Evolutionary conservation across 352 stramenopile genomes (phyloP).

Genomic region (Globisporangium emineosum): DNA sequence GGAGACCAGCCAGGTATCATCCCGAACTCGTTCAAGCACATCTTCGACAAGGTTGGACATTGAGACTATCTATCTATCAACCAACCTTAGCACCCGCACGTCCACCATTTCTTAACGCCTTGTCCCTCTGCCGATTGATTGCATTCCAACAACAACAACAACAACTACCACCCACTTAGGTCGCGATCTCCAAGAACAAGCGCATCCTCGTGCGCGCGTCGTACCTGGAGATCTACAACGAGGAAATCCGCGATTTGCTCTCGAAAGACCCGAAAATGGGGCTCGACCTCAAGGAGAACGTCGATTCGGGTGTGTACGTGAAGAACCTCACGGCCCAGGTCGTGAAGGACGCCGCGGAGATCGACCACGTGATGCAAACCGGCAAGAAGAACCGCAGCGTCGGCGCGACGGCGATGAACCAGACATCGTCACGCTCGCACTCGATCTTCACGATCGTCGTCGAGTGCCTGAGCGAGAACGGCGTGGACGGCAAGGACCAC

Average conservation of each 20-base stretch:
- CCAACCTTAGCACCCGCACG: no score
- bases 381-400: slow-evolving; percentile 96
- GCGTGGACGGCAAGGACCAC: slow-evolving; percentile 82
- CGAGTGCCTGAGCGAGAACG: slow-evolving; percentile 81
- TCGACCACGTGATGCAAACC: slow-evolving; percentile 90
- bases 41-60: no score
- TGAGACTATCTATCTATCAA: no score
- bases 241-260: slow-evolving; percentile 96
- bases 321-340: slow-evolving; percentile 81
- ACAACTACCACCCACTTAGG: no score
- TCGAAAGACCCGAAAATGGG: slow-evolving; percentile 65
- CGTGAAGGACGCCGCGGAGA: slow-evolving; percentile 87
- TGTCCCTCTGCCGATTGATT: no score
- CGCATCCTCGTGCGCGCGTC: slow-evolving; percentile 95
- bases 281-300: slow-evolving; percentile 90
- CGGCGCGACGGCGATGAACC: slow-evolving; percentile 97
- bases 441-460: slow-evolving; percentile 98
- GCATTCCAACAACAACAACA: no score
- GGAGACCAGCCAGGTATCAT: slow-evolving; percentile 83
- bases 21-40: slow-evolving; percentile 87
- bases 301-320: slow-evolving; percentile 89
- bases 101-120: no score
- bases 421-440: slow-evolving; percentile 95
- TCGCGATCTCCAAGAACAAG: slow-evolving; percentile 85
- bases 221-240: slow-evolving; percentile 98